phyloP scores from a whole-genome alignment of 495 filamentous ascomycete genomes.

The Talaromyces stipitatus region DNA sequence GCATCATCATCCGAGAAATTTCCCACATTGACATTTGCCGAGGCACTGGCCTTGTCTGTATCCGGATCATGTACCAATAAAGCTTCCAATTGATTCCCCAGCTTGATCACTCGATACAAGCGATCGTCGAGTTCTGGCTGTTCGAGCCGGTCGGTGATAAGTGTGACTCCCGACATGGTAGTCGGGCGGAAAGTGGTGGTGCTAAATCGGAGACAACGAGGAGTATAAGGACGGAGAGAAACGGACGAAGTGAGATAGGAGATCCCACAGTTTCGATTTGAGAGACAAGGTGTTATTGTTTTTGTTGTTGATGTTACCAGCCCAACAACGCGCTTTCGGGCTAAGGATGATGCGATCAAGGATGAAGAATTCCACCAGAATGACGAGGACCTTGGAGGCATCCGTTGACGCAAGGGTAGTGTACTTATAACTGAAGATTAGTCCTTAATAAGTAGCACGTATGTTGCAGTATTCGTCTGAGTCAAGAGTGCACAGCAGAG shows the following conservation, averaged over 20 bases:
- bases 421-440: not conserved
- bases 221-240: not conserved
- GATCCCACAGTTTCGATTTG: not conserved
- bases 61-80: conserved; percentile 90
- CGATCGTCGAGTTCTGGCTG: conserved; percentile 84
- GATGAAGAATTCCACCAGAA: conserved; percentile 20
- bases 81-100: conserved; percentile 88
- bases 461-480: not conserved
- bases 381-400: conserved; percentile 39
- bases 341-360: not conserved
- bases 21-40: conserved; percentile 91
- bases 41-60: conserved; percentile 93
- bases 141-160: conserved; percentile 75
- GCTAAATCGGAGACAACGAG: conserved; percentile 9
- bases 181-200: not conserved
- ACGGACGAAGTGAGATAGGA: not conserved
- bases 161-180: conserved; percentile 44
- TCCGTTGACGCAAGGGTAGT: conserved; percentile 14
- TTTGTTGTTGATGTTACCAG: too few relatives aligned
- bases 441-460: not conserved
- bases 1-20: conserved; percentile 87
- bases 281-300: not conserved
- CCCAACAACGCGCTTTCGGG: too few relatives aligned
- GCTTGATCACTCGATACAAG: conserved; percentile 75
- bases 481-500: not conserved